A percentile compares a stretch with the other conserved stretches of the same genome.
These are phyloP conservation scores for Aspergillus tamarii DNA, from an alignment of 2,329 filamentous ascomycete species.

Conservation along the genomic window DNA sequence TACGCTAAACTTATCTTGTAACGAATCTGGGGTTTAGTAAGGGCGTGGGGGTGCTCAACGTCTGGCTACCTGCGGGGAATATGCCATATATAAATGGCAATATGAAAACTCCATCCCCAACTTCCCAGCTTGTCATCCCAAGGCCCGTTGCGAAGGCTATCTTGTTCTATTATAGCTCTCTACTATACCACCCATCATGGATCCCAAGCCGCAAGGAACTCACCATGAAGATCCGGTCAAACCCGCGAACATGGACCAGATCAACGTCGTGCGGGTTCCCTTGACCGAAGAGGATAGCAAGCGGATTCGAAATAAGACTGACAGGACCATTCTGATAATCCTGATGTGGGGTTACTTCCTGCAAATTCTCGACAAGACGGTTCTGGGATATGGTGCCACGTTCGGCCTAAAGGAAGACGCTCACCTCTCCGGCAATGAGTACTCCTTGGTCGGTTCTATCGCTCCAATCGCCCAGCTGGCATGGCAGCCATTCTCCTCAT, in stretches of 20 bases:
- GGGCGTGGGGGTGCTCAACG: background rate
- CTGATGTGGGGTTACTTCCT: slow-evolving; percentile 52
- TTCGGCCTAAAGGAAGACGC: slow-evolving; percentile 58
- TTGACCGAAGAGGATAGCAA: slow-evolving; percentile 48
- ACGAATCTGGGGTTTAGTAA: background rate
- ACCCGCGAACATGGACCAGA: slow-evolving; percentile 18
- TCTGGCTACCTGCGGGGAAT: background rate
- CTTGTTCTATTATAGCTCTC: too few relatives aligned
- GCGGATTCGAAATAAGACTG: slow-evolving; percentile 64
- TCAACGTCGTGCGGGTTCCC: slow-evolving; percentile 25
- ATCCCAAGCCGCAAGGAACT: background rate
- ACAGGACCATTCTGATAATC: slow-evolving; percentile 58
- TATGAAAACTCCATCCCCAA: background rate
- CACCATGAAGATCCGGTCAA: slow-evolving; percentile 28
- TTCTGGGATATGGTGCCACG: slow-evolving; percentile 61
- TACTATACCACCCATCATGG: slow-evolving; percentile 1
- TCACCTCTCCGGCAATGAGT: slow-evolving; percentile 56
- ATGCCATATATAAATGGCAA: background rate
- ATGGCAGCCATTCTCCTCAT: slow-evolving; percentile 64
- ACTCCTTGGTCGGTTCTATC: slow-evolving; percentile 62
- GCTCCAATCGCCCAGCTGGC: slow-evolving; percentile 62
- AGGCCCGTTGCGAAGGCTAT: background rate
- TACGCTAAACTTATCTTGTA: slow-evolving; percentile 1
- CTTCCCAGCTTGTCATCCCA: background rate
- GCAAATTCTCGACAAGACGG: slow-evolving; percentile 61